A percentile compares a stretch with the other conserved stretches of the same genome.
Conservation (phyloP, 129 eudicot genomes). For the Dittrichia graveolens region DNA sequence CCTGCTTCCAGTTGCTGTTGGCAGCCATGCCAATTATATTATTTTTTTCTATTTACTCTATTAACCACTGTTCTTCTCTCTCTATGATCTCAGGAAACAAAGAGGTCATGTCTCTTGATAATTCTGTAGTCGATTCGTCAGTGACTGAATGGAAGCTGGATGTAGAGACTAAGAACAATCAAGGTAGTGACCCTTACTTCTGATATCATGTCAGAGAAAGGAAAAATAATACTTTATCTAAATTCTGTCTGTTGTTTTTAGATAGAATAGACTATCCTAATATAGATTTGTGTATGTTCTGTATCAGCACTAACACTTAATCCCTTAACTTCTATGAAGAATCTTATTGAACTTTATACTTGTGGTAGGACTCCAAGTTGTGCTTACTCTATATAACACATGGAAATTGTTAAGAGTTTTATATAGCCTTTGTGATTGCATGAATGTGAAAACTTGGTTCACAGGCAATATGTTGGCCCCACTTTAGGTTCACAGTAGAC, state of each 20-base stretch:
- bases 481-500: no score
- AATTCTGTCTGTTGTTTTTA: constrained; percentile 6
- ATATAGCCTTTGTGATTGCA: no score
- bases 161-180: constrained; percentile 44
- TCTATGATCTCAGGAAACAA: constrained; percentile 31
- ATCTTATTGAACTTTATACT: constrained; percentile 4
- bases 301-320: constrained; percentile 17
- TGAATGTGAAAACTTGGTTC: no score
- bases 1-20: background rate
- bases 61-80: constrained; percentile 16
- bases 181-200: constrained; percentile 50
- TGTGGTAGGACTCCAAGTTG: constrained; percentile 11
- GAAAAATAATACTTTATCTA: constrained; percentile 3
- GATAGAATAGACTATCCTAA: background rate
- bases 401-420: background rate
- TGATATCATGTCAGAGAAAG: background rate
- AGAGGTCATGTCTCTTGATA: constrained; percentile 63
- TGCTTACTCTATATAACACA: background rate
- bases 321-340: constrained; percentile 7
- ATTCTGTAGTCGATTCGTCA: constrained; percentile 72
- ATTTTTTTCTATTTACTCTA: background rate
- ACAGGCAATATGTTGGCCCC: no score
- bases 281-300: constrained; percentile 6
- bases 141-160: constrained; percentile 64
- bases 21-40: background rate